A percentile compares a stretch with the other conserved stretches of the same genome.
Conservation (phyloP, 1,284 basidiomycete species). For the Cystobasidium pallidum region DNA sequence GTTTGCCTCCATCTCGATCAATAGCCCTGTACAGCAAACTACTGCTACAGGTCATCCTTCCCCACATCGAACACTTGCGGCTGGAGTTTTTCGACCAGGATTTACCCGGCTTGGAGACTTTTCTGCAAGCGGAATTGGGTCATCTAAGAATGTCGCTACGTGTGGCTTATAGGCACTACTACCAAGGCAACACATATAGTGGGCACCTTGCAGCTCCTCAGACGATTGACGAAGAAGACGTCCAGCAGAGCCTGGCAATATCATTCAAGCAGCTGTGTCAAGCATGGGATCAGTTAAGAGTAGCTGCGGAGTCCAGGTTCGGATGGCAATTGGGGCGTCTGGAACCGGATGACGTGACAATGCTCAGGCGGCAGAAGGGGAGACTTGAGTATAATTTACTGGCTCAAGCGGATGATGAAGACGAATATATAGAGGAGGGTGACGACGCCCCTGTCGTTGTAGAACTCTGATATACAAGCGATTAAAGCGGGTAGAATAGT, state of each 20-base stretch:
- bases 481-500: neutral
- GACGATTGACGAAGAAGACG: neutral
- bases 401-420: conserved; percentile 47
- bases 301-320: conserved; percentile 46
- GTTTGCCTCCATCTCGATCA: conserved; percentile 5
- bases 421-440: conserved; percentile 52
- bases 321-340: conserved; percentile 51
- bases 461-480: conserved; percentile 31
- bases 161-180: conserved; percentile 26
- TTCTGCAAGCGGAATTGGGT: conserved; percentile 56
- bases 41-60: conserved; percentile 51
- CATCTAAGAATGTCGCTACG: conserved; percentile 48
- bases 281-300: conserved; percentile 47
- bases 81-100: conserved; percentile 57
- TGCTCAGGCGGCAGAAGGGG: conserved; percentile 15
- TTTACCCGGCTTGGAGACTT: conserved; percentile 58
- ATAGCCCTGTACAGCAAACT: conserved; percentile 46
- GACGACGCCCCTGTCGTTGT: conserved; percentile 53
- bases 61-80: conserved; percentile 56
- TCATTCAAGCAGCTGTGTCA: conserved; percentile 42
- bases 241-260: neutral
- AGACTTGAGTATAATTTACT: conserved; percentile 42
- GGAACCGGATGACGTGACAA: conserved; percentile 38
- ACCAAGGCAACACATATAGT: conserved; percentile 22
- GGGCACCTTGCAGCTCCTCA: conserved; percentile 1